Percentiles rank a stretch among this genome's conserved stretches.
Conservation (phyloP, 805 yeast genomes). For the Phaffomyces thermotolerans region DNA sequence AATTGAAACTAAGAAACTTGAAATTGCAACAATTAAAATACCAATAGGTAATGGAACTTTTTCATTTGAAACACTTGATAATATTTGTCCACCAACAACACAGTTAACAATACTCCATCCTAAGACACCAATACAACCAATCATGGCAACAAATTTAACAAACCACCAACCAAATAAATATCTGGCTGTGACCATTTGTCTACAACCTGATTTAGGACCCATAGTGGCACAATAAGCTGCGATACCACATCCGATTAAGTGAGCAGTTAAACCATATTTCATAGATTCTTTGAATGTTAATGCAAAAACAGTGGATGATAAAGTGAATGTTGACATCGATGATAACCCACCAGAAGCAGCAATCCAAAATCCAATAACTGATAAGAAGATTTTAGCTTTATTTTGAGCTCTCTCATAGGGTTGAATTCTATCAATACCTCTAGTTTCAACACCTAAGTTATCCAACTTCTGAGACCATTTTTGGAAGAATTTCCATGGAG, state of each 20-base stretch:
- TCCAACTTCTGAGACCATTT: slow-evolving; percentile 42
- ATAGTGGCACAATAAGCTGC: slow-evolving; percentile 80
- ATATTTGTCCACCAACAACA: slow-evolving; percentile 82
- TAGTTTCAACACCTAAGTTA: slow-evolving; percentile 57
- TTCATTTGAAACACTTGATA: slow-evolving; percentile 57
- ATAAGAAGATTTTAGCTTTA: slow-evolving; percentile 27
- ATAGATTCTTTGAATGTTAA: slow-evolving; percentile 61
- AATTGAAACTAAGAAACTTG: slow-evolving; percentile 60
- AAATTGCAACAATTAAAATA: slow-evolving; percentile 57
- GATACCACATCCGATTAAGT: slow-evolving; percentile 59
- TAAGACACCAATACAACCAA: slow-evolving; percentile 65
- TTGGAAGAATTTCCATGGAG: slow-evolving; percentile 17
- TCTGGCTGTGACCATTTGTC: slow-evolving; percentile 82
- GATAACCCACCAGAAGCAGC: slow-evolving; percentile 86
- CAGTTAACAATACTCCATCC: slow-evolving; percentile 96
- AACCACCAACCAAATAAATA: slow-evolving; percentile 82
- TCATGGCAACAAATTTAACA: slow-evolving; percentile 66
- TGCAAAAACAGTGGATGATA: slow-evolving; percentile 67
- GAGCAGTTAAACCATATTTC: slow-evolving; percentile 55
- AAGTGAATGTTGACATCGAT: slow-evolving; percentile 76
- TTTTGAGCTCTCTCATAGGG: slow-evolving; percentile 56
- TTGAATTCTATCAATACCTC: slow-evolving; percentile 72
- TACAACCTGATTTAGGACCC: slow-evolving; percentile 88
- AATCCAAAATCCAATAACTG: slow-evolving; percentile 71
- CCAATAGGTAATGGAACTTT: slow-evolving; percentile 68